Evolutionary conservation across 306 rosid species (phyloP), one percentile per base, ranked within the genome.

Genomic region (Glycine tomentella): DNA sequence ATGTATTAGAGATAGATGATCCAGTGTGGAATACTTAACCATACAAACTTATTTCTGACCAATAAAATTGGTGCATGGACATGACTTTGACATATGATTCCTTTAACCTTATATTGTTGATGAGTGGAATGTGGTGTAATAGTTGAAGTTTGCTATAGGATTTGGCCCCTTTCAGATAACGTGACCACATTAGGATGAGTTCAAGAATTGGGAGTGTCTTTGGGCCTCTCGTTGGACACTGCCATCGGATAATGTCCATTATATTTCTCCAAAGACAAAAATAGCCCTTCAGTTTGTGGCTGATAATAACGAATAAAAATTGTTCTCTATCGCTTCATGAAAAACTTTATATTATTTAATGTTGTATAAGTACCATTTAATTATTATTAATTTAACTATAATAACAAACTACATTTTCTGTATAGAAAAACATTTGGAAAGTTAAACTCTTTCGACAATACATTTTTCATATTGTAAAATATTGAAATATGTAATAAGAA

Each of bases 211-310:
- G 63, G 11, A 51, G 73, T 59, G 66, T 25, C 15, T 85, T 76
- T 85, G 81, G 82, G 88, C 92, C 97, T 90, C 90, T 88, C 88
- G 33, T 89, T 88, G 34, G 9, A 42, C 50, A 25, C 63, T n/a
- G 20, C 52, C 81, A 86, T 85, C 33, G 56, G 89, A 83, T 87
- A 89, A 91, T 59, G 15, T 68, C 56, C 77, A 53, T 56, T 72
- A 34, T 15, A 65, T 78, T 77, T 83, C 20, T 33, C 17, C 38
- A 15, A 45, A 52, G 63, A 63, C 75, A 40, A 64, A 25, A 13
- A 2, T 64, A 25, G 0, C 69, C 58, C 15, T 53, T 10, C 0
- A 40, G 7, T 36, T n/a, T 81, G 75, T 81, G 75, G 80, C 80
- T 81, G 3, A 59, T 46, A 8, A 2, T 8, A 25, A 25, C 31